These are phyloP conservation scores for Naumovozyma castellii DNA, from an alignment of 805 yeast genomes.

Conservation along the genomic window DNA sequence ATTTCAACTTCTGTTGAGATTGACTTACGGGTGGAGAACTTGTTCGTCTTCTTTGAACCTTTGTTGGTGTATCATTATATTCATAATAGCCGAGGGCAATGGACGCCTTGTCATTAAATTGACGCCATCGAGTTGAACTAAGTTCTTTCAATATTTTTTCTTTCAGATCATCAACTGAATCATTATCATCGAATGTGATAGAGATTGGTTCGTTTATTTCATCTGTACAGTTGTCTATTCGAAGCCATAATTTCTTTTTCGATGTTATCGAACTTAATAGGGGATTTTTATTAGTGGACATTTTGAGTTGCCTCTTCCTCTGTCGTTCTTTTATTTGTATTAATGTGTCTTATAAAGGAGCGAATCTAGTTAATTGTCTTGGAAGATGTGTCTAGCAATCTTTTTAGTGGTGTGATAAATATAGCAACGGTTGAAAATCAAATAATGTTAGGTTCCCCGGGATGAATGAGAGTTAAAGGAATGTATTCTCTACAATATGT, in stretches of 20 bases:
- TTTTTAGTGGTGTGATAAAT: background rate
- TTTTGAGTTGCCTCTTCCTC: background rate
- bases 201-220: conserved; percentile 48
- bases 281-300: conserved; percentile 1
- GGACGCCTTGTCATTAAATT: conserved; percentile 47
- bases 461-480: no score
- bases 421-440: background rate
- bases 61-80: background rate
- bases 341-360: no score
- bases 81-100: conserved; percentile 49
- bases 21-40: background rate
- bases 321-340: background rate
- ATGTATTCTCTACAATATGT: no score
- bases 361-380: no score
- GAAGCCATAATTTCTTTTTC: conserved; percentile 22
- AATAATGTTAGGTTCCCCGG: no score
- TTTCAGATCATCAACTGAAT: conserved; percentile 78
- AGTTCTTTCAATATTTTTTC: conserved; percentile 49
- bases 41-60: background rate
- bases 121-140: conserved; percentile 46
- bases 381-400: no score
- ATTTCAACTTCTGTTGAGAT: background rate
- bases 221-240: conserved; percentile 9
- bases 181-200: conserved; percentile 47
- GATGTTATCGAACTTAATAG: background rate